Percentiles rank a stretch among this genome's conserved stretches.
Evolutionary conservation across 352 stramenopile species (phyloP).

Genomic region (Plasmopara viticola): DNA sequence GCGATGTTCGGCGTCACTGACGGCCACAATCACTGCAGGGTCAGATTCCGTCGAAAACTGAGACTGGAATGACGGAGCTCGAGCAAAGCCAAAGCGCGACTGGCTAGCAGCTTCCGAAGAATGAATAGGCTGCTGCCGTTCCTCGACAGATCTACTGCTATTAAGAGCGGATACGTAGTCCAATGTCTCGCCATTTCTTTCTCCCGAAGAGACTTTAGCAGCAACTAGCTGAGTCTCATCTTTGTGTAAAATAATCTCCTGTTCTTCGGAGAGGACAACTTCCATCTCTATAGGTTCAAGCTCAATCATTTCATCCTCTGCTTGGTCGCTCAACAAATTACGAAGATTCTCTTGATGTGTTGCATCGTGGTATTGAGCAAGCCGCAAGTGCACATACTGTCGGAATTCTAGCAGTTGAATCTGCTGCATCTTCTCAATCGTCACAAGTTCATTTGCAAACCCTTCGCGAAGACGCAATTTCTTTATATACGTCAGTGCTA

Average conservation of each 20-base stretch:
- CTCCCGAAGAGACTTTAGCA: constrained; percentile 5
- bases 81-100: constrained; percentile 60
- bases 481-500: constrained; percentile 78
- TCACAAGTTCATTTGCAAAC: constrained; percentile 48
- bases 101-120: constrained; percentile 9
- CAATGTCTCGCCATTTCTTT: constrained; percentile 6
- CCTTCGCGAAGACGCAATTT: constrained; percentile 59
- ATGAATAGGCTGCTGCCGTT: constrained; percentile 5
- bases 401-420: constrained; percentile 51
- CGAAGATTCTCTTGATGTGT: constrained; percentile 32
- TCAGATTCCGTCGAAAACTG: constrained; percentile 5
- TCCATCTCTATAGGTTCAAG: constrained; percentile 42
- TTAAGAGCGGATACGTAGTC: constrained; percentile 3
- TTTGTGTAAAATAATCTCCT: constrained; percentile 48
- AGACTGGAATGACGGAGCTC: constrained; percentile 14
- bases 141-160: constrained; percentile 6
- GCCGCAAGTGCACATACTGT: constrained; percentile 41
- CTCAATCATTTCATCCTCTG: constrained; percentile 44
- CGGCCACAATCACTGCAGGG: constrained; percentile 1
- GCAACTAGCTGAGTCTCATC: constrained; percentile 19
- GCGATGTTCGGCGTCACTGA: constrained; percentile 7
- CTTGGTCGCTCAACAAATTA: constrained; percentile 33
- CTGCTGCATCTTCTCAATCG: constrained; percentile 55
- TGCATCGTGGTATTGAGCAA: constrained; percentile 43
- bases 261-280: constrained; percentile 46